A percentile compares a stretch with the other conserved stretches of the same genome.
These are phyloP conservation scores for Tuber calosporum DNA, from an alignment of 495 filamentous ascomycete genomes.

Conservation along the genomic window DNA sequence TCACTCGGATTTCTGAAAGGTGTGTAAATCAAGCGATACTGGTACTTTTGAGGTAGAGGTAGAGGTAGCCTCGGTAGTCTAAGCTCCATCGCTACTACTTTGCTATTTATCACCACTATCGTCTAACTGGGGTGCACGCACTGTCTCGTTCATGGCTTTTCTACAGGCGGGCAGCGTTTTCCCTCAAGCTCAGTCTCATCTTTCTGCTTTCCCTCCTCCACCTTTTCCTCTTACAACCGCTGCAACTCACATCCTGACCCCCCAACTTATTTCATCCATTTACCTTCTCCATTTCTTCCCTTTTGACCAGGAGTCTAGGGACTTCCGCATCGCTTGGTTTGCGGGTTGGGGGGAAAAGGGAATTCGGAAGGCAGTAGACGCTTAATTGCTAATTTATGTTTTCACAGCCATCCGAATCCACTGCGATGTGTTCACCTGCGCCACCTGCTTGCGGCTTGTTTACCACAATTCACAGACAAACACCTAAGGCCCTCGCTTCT, in stretches of 20 bases:
- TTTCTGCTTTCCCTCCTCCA: background rate
- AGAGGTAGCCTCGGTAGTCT: background rate
- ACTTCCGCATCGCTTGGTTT: background rate
- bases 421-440: background rate
- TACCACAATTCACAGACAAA: background rate
- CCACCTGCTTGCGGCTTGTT: background rate
- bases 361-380: background rate
- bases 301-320: background rate
- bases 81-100: background rate
- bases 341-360: background rate
- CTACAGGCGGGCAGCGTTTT: background rate
- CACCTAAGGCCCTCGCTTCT: background rate
- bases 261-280: background rate
- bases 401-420: background rate
- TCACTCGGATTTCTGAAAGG: background rate
- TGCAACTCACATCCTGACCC: background rate
- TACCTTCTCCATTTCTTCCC: background rate
- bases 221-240: background rate
- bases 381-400: background rate
- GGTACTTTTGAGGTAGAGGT: background rate
- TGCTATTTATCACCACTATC: background rate
- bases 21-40: background rate
- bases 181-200: background rate
- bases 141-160: background rate
- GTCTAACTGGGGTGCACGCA: background rate